These are phyloP conservation scores for Penicillium nordicum DNA, from an alignment of 2,329 filamentous ascomycete species.

Conservation along the genomic window DNA sequence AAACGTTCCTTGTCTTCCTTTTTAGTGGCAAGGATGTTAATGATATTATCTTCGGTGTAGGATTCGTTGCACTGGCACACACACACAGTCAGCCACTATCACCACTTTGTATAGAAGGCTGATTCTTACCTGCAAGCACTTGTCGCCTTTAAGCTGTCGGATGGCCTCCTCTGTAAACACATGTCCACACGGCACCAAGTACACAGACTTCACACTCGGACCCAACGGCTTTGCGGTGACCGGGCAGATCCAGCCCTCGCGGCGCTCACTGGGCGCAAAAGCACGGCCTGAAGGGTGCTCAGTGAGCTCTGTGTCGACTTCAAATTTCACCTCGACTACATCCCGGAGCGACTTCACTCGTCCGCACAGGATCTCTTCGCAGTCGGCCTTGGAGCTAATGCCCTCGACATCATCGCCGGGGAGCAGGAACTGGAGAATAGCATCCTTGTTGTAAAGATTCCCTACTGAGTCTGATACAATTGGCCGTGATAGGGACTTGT, in stretches of 20 bases:
- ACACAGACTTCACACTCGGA: slow-evolving; percentile 73
- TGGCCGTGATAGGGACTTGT: slow-evolving; percentile 66
- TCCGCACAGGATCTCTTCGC: slow-evolving; percentile 58
- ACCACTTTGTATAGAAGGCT: fast-evolving
- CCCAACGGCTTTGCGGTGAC: slow-evolving; percentile 85
- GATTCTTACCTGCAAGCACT: slow-evolving; percentile 52
- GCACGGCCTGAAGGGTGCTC: slow-evolving; percentile 41
- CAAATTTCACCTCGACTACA: slow-evolving; percentile 80
- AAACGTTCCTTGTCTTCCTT: slow-evolving; percentile 69
- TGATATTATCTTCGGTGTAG: slow-evolving; percentile 71
- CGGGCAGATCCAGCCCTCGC: slow-evolving; percentile 73
- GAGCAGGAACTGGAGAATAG: slow-evolving; percentile 68
- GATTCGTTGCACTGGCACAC: slow-evolving; percentile 63
- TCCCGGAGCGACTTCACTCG: slow-evolving; percentile 77
- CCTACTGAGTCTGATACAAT: slow-evolving; percentile 83
- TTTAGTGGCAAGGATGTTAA: slow-evolving; percentile 73
- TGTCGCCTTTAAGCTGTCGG: slow-evolving; percentile 68
- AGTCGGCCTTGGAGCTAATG: slow-evolving; percentile 54
- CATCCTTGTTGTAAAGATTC: slow-evolving; percentile 91
- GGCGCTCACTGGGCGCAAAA: slow-evolving; percentile 34
- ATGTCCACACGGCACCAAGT: slow-evolving; percentile 91
- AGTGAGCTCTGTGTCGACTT: slow-evolving; percentile 45
- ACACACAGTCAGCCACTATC: slow-evolving; percentile 1
- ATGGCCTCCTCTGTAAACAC: slow-evolving; percentile 86
- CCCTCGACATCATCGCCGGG: slow-evolving; percentile 54